Evolutionary conservation across 2,329 filamentous ascomycete species (phyloP).

Genomic region (Aureobasidium leucospermi): DNA sequence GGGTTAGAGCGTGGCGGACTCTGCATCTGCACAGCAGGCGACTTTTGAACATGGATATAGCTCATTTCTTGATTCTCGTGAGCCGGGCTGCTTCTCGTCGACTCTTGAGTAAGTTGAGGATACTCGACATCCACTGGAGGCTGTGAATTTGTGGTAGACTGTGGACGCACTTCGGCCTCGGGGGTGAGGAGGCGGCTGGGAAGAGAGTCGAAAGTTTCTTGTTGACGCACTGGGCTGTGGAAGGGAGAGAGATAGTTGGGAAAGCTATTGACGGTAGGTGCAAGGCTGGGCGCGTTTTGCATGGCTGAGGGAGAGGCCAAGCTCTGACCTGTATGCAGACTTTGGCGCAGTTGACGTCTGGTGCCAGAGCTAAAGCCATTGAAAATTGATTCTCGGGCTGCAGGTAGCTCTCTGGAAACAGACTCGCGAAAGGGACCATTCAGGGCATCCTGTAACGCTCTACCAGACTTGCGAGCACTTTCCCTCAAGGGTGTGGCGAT

Average conservation of each 20-base stretch:
- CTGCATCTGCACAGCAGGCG: slow-evolving; percentile 17
- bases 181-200: slow-evolving; percentile 15
- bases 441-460: slow-evolving; percentile 15
- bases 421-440: slow-evolving; percentile 12
- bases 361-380: slow-evolving; percentile 33
- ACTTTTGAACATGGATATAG: slow-evolving; percentile 21
- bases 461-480: slow-evolving; percentile 16
- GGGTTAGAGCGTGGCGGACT: neutral
- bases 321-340: slow-evolving; percentile 32
- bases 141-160: neutral
- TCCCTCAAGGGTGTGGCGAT: slow-evolving; percentile 14
- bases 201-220: slow-evolving; percentile 13
- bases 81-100: neutral
- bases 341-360: slow-evolving; percentile 31
- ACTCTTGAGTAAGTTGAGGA: neutral
- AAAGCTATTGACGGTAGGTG: neutral
- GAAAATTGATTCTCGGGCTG: slow-evolving; percentile 21
- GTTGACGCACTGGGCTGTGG: slow-evolving; percentile 10
- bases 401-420: neutral
- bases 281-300: slow-evolving; percentile 6
- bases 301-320: slow-evolving; percentile 21
- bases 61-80: neutral
- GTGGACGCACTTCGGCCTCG: neutral
- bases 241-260: slow-evolving; percentile 10
- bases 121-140: neutral